Conservation (phyloP, 23 red algal species). For the Agarophyton chilense region DNA sequence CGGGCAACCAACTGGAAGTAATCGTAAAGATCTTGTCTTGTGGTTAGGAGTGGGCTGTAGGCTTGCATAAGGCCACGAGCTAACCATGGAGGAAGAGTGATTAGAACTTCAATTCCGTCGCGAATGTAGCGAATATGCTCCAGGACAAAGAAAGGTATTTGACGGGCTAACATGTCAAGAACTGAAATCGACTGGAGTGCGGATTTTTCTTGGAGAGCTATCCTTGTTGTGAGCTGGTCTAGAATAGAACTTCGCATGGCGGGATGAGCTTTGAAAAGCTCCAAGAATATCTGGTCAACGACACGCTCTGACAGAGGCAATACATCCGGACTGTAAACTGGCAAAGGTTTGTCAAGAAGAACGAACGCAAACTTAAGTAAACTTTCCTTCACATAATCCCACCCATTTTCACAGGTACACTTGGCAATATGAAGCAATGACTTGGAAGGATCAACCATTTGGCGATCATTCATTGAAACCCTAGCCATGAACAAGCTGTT, state of each 20-base stretch:
- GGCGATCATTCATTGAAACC: slow-evolving; percentile 46
- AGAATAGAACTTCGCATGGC: slow-evolving; percentile 43
- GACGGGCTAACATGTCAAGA: slow-evolving; percentile 2
- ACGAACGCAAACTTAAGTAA: slow-evolving; percentile 46
- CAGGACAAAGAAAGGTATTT: slow-evolving; percentile 43
- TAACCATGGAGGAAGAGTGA: slow-evolving; percentile 57
- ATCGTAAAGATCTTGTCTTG: slow-evolving; percentile 49
- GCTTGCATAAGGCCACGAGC: slow-evolving; percentile 32
- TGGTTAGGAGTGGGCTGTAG: slow-evolving; percentile 20
- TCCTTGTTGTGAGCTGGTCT: slow-evolving; percentile 36
- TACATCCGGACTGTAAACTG: neutral
- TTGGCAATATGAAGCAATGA: slow-evolving; percentile 52
- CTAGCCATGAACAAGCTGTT: slow-evolving; percentile 45
- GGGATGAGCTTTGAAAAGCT: slow-evolving; percentile 43
- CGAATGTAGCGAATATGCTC: slow-evolving; percentile 39
- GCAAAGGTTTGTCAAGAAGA: slow-evolving; percentile 55
- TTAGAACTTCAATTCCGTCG: slow-evolving; percentile 55
- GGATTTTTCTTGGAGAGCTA: slow-evolving; percentile 62
- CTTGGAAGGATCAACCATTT: slow-evolving; percentile 39
- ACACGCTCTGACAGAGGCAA: neutral
- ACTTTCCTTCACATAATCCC: slow-evolving; percentile 63
- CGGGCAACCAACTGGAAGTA: slow-evolving; percentile 55
- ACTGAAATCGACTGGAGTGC: slow-evolving; percentile 33
- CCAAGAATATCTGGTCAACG: slow-evolving; percentile 4
- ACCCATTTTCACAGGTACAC: slow-evolving; percentile 59